Conservation (phyloP, 1,139 yeast species). For the Saccharomyces hybrid region DNA sequence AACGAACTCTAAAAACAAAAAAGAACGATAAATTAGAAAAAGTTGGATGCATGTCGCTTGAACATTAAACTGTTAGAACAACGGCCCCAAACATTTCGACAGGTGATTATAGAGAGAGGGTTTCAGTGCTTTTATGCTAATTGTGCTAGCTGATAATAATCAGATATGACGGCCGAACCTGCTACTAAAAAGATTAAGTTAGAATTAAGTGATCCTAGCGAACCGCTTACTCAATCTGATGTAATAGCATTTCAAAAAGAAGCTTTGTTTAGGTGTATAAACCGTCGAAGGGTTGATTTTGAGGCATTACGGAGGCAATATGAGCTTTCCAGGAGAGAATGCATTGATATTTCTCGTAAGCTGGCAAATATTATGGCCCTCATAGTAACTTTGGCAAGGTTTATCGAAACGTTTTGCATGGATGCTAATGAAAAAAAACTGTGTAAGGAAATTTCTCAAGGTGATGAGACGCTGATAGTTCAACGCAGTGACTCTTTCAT, state of each 20-base stretch:
- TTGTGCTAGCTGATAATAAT: neutral
- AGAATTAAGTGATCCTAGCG: constrained; percentile 35
- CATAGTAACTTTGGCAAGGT: constrained; percentile 19
- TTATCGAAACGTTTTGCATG: constrained; percentile 11
- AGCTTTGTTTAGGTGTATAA: constrained; percentile 80
- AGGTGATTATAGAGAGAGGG: neutral
- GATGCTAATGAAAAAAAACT: constrained; percentile 18
- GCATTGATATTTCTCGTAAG: constrained; percentile 33
- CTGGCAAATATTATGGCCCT: constrained; percentile 21
- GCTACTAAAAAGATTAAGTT: constrained; percentile 26
- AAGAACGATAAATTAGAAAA: neutral
- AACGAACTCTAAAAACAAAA: neutral
- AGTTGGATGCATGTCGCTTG: neutral
- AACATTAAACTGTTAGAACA: neutral
- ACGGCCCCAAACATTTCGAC: neutral
- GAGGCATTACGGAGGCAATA: constrained; percentile 38
- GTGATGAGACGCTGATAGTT: constrained; percentile 21
- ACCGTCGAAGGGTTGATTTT: constrained; percentile 50
- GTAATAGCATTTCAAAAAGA: constrained; percentile 82
- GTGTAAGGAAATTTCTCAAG: constrained; percentile 18
- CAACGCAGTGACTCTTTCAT: constrained; percentile 20
- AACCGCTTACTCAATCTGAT: constrained; percentile 76
- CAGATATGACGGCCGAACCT: constrained; percentile 24
- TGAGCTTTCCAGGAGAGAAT: constrained; percentile 37
- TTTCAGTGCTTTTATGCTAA: neutral